Evolutionary conservation across 306 rosid genomes (phyloP).

Genomic region (Inga leiocalycina): DNA sequence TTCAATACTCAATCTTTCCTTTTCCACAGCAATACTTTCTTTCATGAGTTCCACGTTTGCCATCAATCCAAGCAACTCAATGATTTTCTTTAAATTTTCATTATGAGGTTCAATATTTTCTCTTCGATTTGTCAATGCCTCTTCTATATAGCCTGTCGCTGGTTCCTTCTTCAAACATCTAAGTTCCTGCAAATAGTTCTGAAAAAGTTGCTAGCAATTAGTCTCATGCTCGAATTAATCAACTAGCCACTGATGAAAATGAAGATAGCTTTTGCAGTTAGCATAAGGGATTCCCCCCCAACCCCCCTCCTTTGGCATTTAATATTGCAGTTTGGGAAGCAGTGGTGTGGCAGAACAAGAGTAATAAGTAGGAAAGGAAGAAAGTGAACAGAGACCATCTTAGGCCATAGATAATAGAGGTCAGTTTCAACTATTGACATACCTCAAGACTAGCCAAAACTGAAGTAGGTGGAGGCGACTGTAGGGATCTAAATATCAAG

Average conservation of each 20-base stretch:
- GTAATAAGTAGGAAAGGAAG: not conserved
- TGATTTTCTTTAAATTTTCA: slow-evolving; percentile 60
- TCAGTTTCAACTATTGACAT: slow-evolving; percentile 35
- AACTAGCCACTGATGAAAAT: slow-evolving; percentile 26
- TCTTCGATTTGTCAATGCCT: slow-evolving; percentile 60
- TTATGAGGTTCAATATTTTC: slow-evolving; percentile 48
- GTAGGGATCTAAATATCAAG: slow-evolving; percentile 48
- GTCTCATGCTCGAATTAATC: slow-evolving; percentile 29
- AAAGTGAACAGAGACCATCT: not conserved
- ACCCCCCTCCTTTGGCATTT: not conserved
- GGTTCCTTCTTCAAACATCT: slow-evolving; percentile 65
- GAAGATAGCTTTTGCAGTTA: slow-evolving; percentile 11
- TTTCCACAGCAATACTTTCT: slow-evolving; percentile 83
- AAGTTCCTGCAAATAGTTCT: slow-evolving; percentile 73
- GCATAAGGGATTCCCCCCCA: not conserved
- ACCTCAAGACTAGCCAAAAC: slow-evolving; percentile 72
- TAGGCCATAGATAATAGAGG: slow-evolving; percentile 15
- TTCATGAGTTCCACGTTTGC: slow-evolving; percentile 78
- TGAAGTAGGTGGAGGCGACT: slow-evolving; percentile 52
- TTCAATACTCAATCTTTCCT: slow-evolving; percentile 69
- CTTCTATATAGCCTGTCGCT: slow-evolving; percentile 63
- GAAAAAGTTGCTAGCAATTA: slow-evolving; percentile 46
- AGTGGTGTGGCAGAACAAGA: not conserved
- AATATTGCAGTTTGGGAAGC: not conserved
- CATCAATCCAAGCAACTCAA: slow-evolving; percentile 59